Conservation (phyloP, 331 rosid species). For the Pyracantha coccinea region DNA sequence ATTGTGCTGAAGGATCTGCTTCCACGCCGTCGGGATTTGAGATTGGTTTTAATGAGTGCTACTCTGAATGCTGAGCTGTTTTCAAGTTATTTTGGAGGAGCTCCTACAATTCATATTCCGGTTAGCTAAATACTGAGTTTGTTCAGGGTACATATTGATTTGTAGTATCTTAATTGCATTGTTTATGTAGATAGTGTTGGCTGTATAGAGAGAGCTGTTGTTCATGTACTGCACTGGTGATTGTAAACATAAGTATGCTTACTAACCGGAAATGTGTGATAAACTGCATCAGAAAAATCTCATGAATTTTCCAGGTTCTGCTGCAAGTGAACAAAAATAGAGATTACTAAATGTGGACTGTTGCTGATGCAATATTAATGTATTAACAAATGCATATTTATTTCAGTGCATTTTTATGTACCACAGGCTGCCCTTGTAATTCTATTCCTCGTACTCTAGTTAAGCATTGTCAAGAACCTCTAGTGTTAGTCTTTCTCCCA, state of each 20-base stretch:
- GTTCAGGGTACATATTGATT: not conserved
- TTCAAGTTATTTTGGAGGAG: conserved; percentile 48
- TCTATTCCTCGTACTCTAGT: not conserved
- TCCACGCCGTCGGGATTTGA: conserved; percentile 44
- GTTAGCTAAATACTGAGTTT: conserved; percentile 20
- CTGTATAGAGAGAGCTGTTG: not conserved
- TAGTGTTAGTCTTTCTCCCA: not conserved
- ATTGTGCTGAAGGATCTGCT: conserved; percentile 52
- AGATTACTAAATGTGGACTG: not conserved
- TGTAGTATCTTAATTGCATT: not conserved
- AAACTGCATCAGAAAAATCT: not conserved
- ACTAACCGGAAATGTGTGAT: not conserved
- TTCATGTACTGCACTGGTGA: not conserved
- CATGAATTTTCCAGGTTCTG: not conserved
- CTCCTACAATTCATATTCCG: conserved; percentile 51
- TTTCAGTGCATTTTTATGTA: not conserved
- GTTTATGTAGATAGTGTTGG: not conserved
- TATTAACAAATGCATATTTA: not conserved
- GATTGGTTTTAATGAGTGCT: conserved; percentile 52
- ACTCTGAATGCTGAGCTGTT: conserved; percentile 56
- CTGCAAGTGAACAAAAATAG: not conserved
- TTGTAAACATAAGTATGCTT: not conserved
- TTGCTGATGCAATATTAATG: not conserved
- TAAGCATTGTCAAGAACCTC: not conserved
- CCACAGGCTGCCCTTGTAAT: not conserved